Evolutionary conservation across 2,329 filamentous ascomycete species (phyloP).

Genomic region (Coleophoma cylindrospora): DNA sequence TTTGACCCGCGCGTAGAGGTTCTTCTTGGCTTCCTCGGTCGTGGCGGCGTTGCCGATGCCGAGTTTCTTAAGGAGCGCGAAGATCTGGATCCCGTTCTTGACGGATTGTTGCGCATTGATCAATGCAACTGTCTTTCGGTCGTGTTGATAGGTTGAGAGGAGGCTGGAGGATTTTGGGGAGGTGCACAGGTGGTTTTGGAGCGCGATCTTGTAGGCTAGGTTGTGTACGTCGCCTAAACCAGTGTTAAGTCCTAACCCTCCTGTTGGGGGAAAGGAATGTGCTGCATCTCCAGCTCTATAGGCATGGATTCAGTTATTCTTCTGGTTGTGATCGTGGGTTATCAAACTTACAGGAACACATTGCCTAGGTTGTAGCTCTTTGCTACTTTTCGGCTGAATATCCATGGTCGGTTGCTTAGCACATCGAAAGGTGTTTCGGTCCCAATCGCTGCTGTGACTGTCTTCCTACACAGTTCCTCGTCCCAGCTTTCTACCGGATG

Average conservation of each 20-base stretch:
- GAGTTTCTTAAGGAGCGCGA: constrained; percentile 32
- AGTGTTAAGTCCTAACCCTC: constrained; percentile 23
- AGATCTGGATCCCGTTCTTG: constrained; percentile 38
- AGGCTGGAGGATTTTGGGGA: constrained; percentile 29
- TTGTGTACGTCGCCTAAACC: constrained; percentile 32
- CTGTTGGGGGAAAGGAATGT: constrained; percentile 12
- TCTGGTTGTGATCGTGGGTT: too few species aligned
- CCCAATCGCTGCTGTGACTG: constrained; percentile 27
- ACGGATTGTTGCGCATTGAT: constrained; percentile 36
- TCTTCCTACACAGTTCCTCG: constrained; percentile 27
- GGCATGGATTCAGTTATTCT: too few species aligned
- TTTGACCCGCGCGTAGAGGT: constrained; percentile 24
- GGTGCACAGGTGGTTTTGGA: constrained; percentile 8
- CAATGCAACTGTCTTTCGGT: constrained; percentile 32
- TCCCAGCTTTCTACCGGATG: constrained; percentile 31
- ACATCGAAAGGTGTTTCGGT: constrained; percentile 30
- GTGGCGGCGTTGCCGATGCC: constrained; percentile 28
- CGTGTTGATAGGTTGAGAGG: constrained; percentile 31
- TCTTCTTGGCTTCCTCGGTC: constrained; percentile 23
- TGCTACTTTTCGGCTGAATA: constrained; percentile 35
- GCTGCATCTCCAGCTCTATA: constrained; percentile 15
- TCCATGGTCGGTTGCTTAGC: constrained; percentile 34
- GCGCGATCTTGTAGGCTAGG: constrained; percentile 35
- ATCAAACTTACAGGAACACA: constrained; percentile 29
- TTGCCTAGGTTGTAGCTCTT: constrained; percentile 30